Percentiles rank a stretch among this genome's conserved stretches.
Conservation (phyloP, 129 eudicot species). For the Flaveria sonorensis region DNA sequence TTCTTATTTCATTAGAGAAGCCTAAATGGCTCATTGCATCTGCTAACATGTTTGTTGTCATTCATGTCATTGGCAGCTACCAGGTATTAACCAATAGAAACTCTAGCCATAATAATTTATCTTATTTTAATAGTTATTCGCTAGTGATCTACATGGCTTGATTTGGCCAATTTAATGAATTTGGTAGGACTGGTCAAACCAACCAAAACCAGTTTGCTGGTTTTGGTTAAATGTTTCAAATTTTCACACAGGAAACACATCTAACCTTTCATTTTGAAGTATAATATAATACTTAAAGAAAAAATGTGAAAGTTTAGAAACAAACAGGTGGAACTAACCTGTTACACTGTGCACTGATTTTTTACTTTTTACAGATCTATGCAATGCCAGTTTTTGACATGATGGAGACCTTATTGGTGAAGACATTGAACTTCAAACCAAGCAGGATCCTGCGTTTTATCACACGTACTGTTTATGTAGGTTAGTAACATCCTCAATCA, state of each 20-base stretch:
- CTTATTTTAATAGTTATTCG: background rate
- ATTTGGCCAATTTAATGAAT: background rate
- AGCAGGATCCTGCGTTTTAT: constrained; percentile 50
- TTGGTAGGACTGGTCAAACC: background rate
- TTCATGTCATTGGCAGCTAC: constrained; percentile 74
- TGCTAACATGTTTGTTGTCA: constrained; percentile 72
- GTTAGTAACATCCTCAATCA: constrained; percentile 42
- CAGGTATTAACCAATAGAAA: constrained; percentile 44
- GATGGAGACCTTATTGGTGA: constrained; percentile 70
- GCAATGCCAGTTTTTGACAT: constrained; percentile 87
- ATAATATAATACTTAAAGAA: too few species aligned
- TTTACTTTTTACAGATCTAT: constrained; percentile 47
- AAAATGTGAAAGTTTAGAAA: too few species aligned
- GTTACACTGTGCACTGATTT: background rate
- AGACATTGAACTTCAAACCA: constrained; percentile 58
- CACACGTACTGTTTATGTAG: constrained; percentile 57
- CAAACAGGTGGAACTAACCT: too few species aligned
- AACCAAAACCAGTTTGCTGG: background rate
- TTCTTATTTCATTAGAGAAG: constrained; percentile 53
- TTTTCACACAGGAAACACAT: too few species aligned
- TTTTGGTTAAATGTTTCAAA: background rate
- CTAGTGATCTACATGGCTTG: background rate
- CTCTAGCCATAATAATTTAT: background rate
- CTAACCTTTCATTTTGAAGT: too few species aligned
- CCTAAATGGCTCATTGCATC: constrained; percentile 76